These are phyloP conservation scores for Osmozyma mogii DNA, from an alignment of 805 yeast genomes.

Conservation along the genomic window DNA sequence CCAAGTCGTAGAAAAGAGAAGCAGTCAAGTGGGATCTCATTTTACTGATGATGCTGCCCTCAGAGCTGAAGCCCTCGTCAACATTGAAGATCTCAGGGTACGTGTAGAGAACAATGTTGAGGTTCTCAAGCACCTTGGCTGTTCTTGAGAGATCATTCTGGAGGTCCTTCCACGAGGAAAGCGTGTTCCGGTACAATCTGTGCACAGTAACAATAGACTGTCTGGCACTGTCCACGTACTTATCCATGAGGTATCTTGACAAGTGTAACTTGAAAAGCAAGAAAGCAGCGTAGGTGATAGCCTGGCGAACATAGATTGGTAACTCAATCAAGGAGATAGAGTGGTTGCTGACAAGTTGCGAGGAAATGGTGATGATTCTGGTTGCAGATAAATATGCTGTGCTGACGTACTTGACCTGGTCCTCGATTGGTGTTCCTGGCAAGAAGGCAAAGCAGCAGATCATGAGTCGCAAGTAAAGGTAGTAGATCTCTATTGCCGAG, in stretches of 20 bases:
- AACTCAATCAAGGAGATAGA: conserved; percentile 66
- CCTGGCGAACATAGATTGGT: conserved; percentile 80
- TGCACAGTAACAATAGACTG: conserved; percentile 93
- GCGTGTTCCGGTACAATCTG: conserved; percentile 75
- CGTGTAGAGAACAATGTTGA: conserved; percentile 78
- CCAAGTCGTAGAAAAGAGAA: conserved; percentile 82
- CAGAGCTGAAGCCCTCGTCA: conserved; percentile 34
- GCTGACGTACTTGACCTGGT: conserved; percentile 77
- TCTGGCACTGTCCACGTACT: conserved; percentile 78
- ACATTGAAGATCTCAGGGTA: conserved; percentile 77
- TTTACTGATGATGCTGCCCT: conserved; percentile 55
- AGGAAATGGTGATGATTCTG: conserved; percentile 67
- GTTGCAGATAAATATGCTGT: conserved; percentile 78
- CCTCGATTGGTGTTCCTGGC: conserved; percentile 84
- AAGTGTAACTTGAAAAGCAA: conserved; percentile 74
- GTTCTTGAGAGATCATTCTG: conserved; percentile 87
- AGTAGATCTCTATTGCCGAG: conserved; percentile 66
- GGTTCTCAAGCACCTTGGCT: conserved; percentile 82
- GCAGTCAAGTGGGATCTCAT: conserved; percentile 93
- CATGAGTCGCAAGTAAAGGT: conserved; percentile 69
- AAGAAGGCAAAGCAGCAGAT: conserved; percentile 84
- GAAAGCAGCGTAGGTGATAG: conserved; percentile 75
- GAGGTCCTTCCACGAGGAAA: conserved; percentile 86
- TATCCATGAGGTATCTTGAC: conserved; percentile 64
- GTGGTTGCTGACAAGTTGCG: conserved; percentile 51